Conservation (phyloP, 345 rosid genomes). For the Cochlearia excelsa region DNA sequence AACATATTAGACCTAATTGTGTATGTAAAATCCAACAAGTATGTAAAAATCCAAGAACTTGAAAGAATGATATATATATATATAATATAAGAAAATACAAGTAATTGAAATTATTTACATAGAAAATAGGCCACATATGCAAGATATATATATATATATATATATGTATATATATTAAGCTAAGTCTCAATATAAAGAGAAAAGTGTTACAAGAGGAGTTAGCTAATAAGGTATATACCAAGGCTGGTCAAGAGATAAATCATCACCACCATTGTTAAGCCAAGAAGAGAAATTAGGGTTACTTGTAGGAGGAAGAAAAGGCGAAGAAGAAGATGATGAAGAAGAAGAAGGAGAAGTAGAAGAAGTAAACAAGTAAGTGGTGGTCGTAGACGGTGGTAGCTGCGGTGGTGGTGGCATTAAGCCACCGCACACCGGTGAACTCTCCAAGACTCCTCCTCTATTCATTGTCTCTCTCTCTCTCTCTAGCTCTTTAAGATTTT, state of each 20-base stretch:
- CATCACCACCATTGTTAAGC: conserved; percentile 53
- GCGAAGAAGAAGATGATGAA: conserved; percentile 41
- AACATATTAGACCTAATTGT: conserved; percentile 17
- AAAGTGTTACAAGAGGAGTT: conserved; percentile 57
- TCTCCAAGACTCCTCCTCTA: conserved; percentile 55
- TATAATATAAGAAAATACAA: background rate
- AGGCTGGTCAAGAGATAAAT: conserved; percentile 55
- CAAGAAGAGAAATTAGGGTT: conserved; percentile 44
- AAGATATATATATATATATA: background rate
- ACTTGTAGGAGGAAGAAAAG: conserved; percentile 39
- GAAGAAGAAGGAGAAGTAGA: conserved; percentile 43
- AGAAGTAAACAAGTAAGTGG: conserved; percentile 35
- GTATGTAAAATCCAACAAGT: too few species aligned
- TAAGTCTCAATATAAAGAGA: conserved; percentile 7
- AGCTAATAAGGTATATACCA: conserved; percentile 48
- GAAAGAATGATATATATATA: background rate
- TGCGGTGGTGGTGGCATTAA: conserved; percentile 50
- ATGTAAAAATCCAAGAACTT: conserved; percentile 15
- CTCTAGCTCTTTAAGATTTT: conserved; percentile 34
- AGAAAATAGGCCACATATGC: background rate
- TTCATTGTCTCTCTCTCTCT: conserved; percentile 31
- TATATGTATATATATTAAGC: background rate
- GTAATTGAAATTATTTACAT: conserved; percentile 20
- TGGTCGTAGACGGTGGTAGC: conserved; percentile 29
- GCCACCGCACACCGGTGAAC: conserved; percentile 56